phyloP scores from a whole-genome alignment of 805 yeast species.

The Kluyveromyces dobzhanskii region DNA sequence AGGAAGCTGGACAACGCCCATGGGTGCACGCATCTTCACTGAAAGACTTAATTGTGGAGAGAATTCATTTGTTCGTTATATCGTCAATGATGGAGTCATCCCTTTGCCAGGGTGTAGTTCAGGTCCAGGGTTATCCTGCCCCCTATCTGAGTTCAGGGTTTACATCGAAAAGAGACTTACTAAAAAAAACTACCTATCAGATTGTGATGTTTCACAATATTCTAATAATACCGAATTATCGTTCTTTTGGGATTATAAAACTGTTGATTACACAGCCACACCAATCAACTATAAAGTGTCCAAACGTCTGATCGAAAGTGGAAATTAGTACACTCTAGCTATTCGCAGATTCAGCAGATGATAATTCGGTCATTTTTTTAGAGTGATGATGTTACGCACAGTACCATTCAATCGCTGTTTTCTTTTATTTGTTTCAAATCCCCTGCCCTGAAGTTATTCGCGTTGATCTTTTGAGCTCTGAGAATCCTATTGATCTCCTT shows the following conservation, averaged over 20 bases:
- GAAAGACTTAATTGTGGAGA: conserved; percentile 41
- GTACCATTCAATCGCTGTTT: no score
- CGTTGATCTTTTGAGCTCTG: no score
- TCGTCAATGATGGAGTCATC: conserved; percentile 46
- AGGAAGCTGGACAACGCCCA: conserved; percentile 43
- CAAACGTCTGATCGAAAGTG: no score
- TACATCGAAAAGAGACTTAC: conserved; percentile 27
- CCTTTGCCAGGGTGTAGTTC: conserved; percentile 40
- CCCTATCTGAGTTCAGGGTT: conserved; percentile 28
- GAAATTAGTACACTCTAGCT: no score
- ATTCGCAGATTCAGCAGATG: no score
- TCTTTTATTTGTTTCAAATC: no score
- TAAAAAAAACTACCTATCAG: conserved; percentile 24
- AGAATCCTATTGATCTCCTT: no score
- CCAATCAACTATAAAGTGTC: no score
- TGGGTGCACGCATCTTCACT: conserved; percentile 48
- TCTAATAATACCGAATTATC: conserved; percentile 3
- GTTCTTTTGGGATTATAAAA: conserved; percentile 9
- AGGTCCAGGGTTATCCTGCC: conserved; percentile 50
- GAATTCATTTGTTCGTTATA: conserved; percentile 38
- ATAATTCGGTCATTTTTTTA: no score
- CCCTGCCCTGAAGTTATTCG: no score
- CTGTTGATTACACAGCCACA: conserved; percentile 4
- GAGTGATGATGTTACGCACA: no score
- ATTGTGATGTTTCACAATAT: conserved; percentile 21